A percentile compares a stretch with the other conserved stretches of the same genome.
Evolutionary conservation across 2,329 filamentous ascomycete species (phyloP).

Genomic region (Plectosphaerella sp.): DNA sequence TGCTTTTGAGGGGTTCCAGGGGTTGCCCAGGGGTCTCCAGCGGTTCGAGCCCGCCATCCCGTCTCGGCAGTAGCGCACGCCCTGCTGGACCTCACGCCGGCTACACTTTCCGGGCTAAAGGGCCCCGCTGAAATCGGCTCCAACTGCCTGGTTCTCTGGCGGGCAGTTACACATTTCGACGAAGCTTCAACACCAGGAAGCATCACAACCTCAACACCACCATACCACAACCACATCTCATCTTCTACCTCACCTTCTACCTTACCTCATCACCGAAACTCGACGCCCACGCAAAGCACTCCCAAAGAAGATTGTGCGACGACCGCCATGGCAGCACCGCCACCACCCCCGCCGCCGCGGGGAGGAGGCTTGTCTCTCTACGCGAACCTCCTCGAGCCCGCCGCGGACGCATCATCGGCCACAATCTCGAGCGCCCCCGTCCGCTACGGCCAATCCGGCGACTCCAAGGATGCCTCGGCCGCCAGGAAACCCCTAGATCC

Average conservation of each 20-base stretch:
- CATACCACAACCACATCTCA: not conserved
- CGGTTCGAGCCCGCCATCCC: not conserved
- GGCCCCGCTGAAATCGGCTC: too few relatives aligned
- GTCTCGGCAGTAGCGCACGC: not conserved
- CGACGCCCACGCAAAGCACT: too few relatives aligned
- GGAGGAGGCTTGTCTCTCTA: slow-evolving; percentile 68
- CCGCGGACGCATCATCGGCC: slow-evolving; percentile 34
- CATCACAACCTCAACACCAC: not conserved
- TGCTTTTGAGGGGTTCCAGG: too few relatives aligned
- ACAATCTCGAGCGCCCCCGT: slow-evolving; percentile 77
- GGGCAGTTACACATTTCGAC: not conserved
- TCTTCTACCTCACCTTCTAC: too few relatives aligned
- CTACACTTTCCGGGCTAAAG: too few relatives aligned
- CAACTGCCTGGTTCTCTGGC: not conserved
- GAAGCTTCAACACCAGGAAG: too few relatives aligned
- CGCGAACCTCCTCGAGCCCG: slow-evolving; percentile 72
- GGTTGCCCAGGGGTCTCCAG: not conserved
- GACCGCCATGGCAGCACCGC: slow-evolving; percentile 19
- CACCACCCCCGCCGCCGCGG: slow-evolving; percentile 33
- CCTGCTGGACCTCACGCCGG: too few relatives aligned
- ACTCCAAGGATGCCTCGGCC: slow-evolving; percentile 37
- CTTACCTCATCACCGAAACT: too few relatives aligned
- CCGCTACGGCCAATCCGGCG: slow-evolving; percentile 57
- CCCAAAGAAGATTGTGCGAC: too few relatives aligned
- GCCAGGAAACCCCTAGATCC: slow-evolving; percentile 57